phyloP scores from a whole-genome alignment of 1,284 basidiomycete species.

The Melampsora abietis-canadensis region DNA sequence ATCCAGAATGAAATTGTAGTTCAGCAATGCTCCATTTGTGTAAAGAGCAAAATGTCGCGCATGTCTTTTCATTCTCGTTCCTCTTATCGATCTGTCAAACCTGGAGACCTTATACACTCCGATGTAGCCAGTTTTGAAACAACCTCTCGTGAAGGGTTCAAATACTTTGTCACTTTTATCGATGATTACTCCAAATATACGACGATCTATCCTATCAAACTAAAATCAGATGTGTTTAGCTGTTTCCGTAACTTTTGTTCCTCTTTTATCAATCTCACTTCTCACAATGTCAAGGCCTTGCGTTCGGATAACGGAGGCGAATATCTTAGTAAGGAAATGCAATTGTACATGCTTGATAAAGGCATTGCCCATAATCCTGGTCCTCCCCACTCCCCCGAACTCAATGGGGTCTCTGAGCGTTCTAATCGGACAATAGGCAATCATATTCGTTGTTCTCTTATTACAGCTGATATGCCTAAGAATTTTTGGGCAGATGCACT shows the following conservation, averaged over 20 bases:
- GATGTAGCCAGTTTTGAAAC: background rate
- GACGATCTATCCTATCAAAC: constrained; percentile 13
- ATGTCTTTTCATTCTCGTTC: background rate
- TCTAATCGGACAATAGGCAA: constrained; percentile 47
- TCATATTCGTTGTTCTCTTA: background rate
- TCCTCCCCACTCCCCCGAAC: constrained; percentile 54
- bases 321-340: constrained; percentile 49
- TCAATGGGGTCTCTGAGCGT: constrained; percentile 53
- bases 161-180: background rate
- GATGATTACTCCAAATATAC: constrained; percentile 9
- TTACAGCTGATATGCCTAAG: background rate
- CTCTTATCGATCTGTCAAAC: background rate
- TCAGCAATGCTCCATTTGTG: background rate
- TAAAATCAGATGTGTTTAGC: background rate
- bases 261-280: constrained; percentile 47
- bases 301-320: constrained; percentile 53
- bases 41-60: constrained; percentile 5
- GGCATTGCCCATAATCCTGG: constrained; percentile 53
- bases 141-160: background rate
- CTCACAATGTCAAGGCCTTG: constrained; percentile 51
- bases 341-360: constrained; percentile 47
- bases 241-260: constrained; percentile 53
- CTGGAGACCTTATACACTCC: background rate
- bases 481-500: constrained; percentile 20
- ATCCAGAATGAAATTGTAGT: background rate